Conservation (phyloP, 2,329 filamentous ascomycete species). For the Penicillium sp. region DNA sequence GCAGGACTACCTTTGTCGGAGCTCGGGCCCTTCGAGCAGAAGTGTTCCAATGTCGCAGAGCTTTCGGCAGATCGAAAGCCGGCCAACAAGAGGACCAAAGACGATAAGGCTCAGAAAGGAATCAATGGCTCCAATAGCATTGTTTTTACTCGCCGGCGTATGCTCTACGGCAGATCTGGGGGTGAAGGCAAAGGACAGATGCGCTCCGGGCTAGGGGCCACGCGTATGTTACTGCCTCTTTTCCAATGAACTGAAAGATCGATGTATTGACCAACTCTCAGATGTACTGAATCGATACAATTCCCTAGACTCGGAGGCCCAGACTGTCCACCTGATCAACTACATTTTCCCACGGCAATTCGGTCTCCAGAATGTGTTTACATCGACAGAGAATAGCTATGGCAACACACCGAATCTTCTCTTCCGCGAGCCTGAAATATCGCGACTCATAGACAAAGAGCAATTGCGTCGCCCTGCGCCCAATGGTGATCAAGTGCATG, state of each 20-base stretch:
- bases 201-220: slow-evolving; percentile 77
- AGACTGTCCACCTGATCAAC: slow-evolving; percentile 78
- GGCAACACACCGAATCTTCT: slow-evolving; percentile 84
- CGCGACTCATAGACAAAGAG: slow-evolving; percentile 29
- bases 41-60: not conserved
- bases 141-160: slow-evolving; percentile 77
- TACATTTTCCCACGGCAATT: slow-evolving; percentile 95
- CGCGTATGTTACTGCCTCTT: slow-evolving; percentile 66
- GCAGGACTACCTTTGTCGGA: slow-evolving; percentile 41
- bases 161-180: slow-evolving; percentile 80
- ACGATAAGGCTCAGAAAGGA: slow-evolving; percentile 5
- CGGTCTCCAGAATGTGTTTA: slow-evolving; percentile 90
- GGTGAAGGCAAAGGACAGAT: slow-evolving; percentile 69
- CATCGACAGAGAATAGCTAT: slow-evolving; percentile 66
- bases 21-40: slow-evolving; percentile 35
- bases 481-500: slow-evolving; percentile 2
- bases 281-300: slow-evolving; percentile 80
- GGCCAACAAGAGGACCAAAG: slow-evolving; percentile 3
- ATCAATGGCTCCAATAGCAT: slow-evolving; percentile 62
- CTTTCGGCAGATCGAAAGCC: not conserved
- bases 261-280: slow-evolving; percentile 42
- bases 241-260: too few relatives aligned
- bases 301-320: slow-evolving; percentile 47
- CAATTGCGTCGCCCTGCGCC: slow-evolving; percentile 7
- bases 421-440: slow-evolving; percentile 81